Base-by-base conservation (phyloP, 306 rosid genomes). In the Fagus crenata region DNA sequence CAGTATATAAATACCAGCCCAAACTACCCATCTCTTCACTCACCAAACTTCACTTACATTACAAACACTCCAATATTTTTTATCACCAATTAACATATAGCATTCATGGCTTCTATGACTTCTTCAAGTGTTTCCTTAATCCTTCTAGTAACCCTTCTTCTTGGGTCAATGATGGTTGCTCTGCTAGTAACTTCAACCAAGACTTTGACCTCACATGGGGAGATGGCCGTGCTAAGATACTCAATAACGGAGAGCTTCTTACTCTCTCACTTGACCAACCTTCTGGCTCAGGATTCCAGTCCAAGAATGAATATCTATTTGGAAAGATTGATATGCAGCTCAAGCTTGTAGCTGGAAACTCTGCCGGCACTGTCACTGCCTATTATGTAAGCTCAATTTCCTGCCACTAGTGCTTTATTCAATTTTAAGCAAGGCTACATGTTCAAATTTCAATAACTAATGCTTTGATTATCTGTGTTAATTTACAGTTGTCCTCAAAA, bases 341-440 rank as follows among this genome's bases (percentile, higher is more conserved):
- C 84, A 88, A 92, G 87, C 97, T 92, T 36, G 95, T 89, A 1
- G 73, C 91, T 1, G 93, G 93, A 72, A 87, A 88, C 79, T 92
- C 93, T 14, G 97, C 95, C 15, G 97, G 97, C 80, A 88, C 93
- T 37, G 97, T 92, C 80, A 87, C 97, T 33, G 90, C 95, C 56
- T 92, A 87, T 56, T 92, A 92, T 80, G 91, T 87, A 89, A 76
- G 83, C 39, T 49, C 28, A 22, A 22, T 22, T 60, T 55, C 14
- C 49, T 17, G 0, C 1, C 7, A 28, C 61, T 49, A 17, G n/a
- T 7, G 41, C 13, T 36, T 18, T 2, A 18, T n/a, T 15, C 28
- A 28, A 14, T 35, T 9, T 22, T 43, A 32, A 1, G 4, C 41
- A 60, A 12, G 15, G 1, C 3, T 35, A 49, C 13, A 3, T 32